Base-by-base conservation (phyloP, 2,329 filamentous ascomycete genomes). In the Colletotrichum scovillei region DNA sequence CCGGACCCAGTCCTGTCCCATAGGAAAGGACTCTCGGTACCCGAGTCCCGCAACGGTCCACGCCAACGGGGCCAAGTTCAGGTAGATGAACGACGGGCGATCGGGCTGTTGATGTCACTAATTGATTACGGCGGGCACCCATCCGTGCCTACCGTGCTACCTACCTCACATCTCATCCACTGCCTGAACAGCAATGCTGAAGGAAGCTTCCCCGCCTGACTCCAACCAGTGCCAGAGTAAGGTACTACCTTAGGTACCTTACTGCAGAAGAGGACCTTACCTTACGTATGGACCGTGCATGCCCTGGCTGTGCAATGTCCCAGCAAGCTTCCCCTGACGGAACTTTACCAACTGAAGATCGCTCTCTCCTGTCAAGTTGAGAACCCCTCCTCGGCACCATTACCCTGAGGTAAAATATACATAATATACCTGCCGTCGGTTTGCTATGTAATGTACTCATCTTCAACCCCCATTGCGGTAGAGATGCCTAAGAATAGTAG, bases 91-190 rank as follows among this genome's bases (percentile, higher is more conserved):
- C 49, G 12, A 46, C 22, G 55, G 56, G 38, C 26, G 38, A 70
- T 58, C 49, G 38, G 65, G 49, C 63, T 72, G 68, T 67, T 72
- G 69, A 72, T 69, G 69, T 72, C 69, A 69, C 69, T 72, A 69
- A 69, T 72, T 53, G 32, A 69, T 63, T 72, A 35, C 52, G 32
- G 49, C 52, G 52, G 52, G 24, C 53, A 22, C 52, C 6, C 6
- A 56, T 19, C 38, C 53, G 53, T 24, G 16, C 22, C 38, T 42
- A 42, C 38, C 14, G 16, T 42, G 38, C 38, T 19, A 42, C 38
- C 38, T 42, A 42, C 38, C 38, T 42, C 6, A 42, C 16, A 12
- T 56, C 26, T 28, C 53, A 24, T 14, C 22, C 22, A 28, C 58
- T 16, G 32, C n/a, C 32, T 16, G 12, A 38, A 28, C 56, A 28